These are phyloP conservation scores for Apocynum venetum DNA, from an alignment of 257 asterid genomes.

Conservation along the genomic window DNA sequence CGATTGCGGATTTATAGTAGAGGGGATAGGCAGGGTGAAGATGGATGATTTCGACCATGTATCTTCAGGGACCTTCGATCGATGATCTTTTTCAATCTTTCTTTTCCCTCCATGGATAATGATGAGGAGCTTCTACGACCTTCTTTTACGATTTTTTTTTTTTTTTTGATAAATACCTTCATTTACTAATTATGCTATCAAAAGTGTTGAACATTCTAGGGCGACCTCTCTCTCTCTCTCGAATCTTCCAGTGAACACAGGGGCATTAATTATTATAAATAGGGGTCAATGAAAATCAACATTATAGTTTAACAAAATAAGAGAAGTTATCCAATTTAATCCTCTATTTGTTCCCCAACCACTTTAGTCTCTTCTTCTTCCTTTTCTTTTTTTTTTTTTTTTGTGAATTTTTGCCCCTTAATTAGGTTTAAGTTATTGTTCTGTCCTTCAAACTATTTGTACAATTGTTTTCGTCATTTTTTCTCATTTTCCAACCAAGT, in stretches of 20 bases:
- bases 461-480: too few species aligned
- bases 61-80: neutral
- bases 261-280: too few species aligned
- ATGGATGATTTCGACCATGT: neutral
- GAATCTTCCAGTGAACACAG: neutral
- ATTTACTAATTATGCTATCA: neutral
- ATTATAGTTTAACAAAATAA: too few species aligned
- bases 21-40: neutral
- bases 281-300: too few species aligned
- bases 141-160: neutral
- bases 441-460: too few species aligned
- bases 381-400: too few species aligned
- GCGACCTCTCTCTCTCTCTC: neutral
- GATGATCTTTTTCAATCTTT: neutral
- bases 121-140: neutral
- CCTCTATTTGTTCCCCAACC: too few species aligned
- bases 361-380: too few species aligned
- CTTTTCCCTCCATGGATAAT: neutral
- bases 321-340: too few species aligned
- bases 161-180: neutral
- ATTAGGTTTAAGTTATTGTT: too few species aligned
- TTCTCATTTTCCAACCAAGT: too few species aligned
- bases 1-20: neutral
- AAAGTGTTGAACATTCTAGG: neutral
- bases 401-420: too few species aligned